phyloP scores from a whole-genome alignment of 345 rosid species.

The Citrus inodora region DNA sequence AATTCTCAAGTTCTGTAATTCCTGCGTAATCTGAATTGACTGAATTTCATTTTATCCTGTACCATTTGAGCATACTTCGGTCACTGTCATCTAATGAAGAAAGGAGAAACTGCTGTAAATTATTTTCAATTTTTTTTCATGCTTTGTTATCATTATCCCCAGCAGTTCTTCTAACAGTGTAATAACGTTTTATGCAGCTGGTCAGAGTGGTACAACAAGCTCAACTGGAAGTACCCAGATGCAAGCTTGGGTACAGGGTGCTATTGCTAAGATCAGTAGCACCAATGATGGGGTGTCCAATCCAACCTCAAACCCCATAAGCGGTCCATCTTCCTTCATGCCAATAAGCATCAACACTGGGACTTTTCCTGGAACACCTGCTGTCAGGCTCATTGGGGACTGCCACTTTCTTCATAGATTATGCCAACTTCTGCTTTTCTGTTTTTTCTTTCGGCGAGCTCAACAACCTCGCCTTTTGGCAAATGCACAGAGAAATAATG shows the following conservation, averaged over 20 bases:
- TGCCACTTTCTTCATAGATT: conserved; percentile 98
- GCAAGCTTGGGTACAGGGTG: conserved; percentile 99
- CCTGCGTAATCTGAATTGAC: not conserved
- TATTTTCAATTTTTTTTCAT: not conserved
- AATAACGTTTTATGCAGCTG: conserved; percentile 42
- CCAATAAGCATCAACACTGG: conserved; percentile 99
- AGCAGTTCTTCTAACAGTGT: not conserved
- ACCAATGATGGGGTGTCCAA: conserved; percentile 66
- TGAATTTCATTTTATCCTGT: not conserved
- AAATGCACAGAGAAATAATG: conserved; percentile 56
- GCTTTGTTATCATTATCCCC: not conserved
- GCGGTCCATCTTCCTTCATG: conserved; percentile 82
- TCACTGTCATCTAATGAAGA: not conserved
- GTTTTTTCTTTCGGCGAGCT: conserved; percentile 78
- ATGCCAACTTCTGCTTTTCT: conserved; percentile 93
- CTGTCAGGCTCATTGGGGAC: conserved; percentile 98
- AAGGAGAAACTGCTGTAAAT: not conserved
- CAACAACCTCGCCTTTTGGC: conserved; percentile 56
- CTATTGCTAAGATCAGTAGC: conserved; percentile 94
- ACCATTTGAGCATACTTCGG: not conserved
- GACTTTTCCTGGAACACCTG: conserved; percentile 99
- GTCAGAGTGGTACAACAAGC: conserved; percentile 75
- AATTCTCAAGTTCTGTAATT: not conserved
- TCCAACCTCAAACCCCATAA: conserved; percentile 66
- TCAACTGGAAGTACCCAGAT: conserved; percentile 90